phyloP scores from a whole-genome alignment of 1,139 yeast genomes.

The Suhomyces guaymorum region DNA sequence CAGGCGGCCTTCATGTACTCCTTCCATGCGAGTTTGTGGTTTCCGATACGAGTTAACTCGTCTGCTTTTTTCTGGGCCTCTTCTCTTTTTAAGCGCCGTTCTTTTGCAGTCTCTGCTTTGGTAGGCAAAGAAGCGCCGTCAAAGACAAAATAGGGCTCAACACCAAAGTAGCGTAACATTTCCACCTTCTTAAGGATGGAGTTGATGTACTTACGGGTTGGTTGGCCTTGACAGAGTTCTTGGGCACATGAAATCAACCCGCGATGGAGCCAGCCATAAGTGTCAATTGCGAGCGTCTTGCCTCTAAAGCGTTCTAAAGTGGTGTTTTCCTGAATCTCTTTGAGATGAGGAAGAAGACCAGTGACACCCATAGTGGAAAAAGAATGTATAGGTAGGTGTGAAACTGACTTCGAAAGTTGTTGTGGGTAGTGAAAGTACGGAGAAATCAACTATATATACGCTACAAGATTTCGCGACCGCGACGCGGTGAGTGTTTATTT shows the following conservation, averaged over 20 bases:
- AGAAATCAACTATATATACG: neutral
- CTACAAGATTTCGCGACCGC: neutral
- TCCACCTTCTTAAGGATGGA: slow-evolving; percentile 63
- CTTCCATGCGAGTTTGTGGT: slow-evolving; percentile 60
- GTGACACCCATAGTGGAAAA: slow-evolving; percentile 64
- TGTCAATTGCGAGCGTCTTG: slow-evolving; percentile 83
- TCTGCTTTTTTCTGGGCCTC: slow-evolving; percentile 61
- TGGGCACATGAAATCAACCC: slow-evolving; percentile 82
- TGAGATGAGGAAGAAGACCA: slow-evolving; percentile 74
- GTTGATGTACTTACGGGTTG: slow-evolving; percentile 65
- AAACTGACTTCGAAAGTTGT: too few species aligned
- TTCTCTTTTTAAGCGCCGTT: slow-evolving; percentile 56
- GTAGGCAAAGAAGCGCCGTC: slow-evolving; percentile 90
- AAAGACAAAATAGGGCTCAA: slow-evolving; percentile 85
- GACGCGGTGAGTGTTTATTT: slow-evolving; percentile 6
- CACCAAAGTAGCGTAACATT: slow-evolving; percentile 66
- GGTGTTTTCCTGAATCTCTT: slow-evolving; percentile 65
- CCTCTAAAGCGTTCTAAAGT: slow-evolving; percentile 67
- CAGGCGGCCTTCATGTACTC: slow-evolving; percentile 79
- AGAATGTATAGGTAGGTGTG: too few species aligned
- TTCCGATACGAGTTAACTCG: slow-evolving; percentile 51
- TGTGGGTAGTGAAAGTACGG: too few species aligned
- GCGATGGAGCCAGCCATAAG: slow-evolving; percentile 95
- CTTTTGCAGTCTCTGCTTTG: slow-evolving; percentile 71
- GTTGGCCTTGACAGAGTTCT: slow-evolving; percentile 71